Evolutionary conservation across 2,329 filamentous ascomycete species (phyloP).

Genomic region (Fusarium sp.): DNA sequence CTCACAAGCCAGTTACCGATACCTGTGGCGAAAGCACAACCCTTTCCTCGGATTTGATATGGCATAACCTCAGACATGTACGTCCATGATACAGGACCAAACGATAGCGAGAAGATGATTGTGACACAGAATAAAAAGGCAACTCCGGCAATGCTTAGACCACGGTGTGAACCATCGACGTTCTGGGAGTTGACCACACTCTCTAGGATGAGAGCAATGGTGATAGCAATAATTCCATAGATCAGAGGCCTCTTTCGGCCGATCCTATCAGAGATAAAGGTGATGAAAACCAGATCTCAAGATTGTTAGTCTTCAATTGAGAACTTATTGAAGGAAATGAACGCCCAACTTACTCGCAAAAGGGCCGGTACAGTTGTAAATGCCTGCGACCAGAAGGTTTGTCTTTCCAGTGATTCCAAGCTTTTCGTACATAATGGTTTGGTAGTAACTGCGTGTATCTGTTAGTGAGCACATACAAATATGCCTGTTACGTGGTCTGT

Average conservation of each 20-base stretch:
- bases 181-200: conserved; percentile 63
- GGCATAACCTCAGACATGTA: conserved; percentile 72
- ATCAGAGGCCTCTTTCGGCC: conserved; percentile 73
- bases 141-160: conserved; percentile 64
- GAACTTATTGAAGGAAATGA: not conserved
- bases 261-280: conserved; percentile 67
- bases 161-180: conserved; percentile 45
- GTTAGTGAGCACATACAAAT: not conserved
- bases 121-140: conserved; percentile 67
- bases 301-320: not conserved
- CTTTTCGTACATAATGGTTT: conserved; percentile 62
- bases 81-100: conserved; percentile 64
- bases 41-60: conserved; percentile 63
- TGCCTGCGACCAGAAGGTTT: conserved; percentile 64
- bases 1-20: conserved; percentile 42
- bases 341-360: conserved; percentile 50
- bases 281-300: conserved; percentile 63
- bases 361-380: conserved; percentile 69
- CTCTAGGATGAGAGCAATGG: conserved; percentile 66
- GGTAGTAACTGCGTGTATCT: conserved; percentile 50
- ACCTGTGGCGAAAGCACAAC: conserved; percentile 39
- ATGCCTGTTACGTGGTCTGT: not conserved
- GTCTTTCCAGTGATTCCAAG: conserved; percentile 60
- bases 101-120: conserved; percentile 62
- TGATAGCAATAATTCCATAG: conserved; percentile 67